Evolutionary conservation across 108 stramenopile genomes (phyloP).

Genomic region (Cyclotella cryptica): DNA sequence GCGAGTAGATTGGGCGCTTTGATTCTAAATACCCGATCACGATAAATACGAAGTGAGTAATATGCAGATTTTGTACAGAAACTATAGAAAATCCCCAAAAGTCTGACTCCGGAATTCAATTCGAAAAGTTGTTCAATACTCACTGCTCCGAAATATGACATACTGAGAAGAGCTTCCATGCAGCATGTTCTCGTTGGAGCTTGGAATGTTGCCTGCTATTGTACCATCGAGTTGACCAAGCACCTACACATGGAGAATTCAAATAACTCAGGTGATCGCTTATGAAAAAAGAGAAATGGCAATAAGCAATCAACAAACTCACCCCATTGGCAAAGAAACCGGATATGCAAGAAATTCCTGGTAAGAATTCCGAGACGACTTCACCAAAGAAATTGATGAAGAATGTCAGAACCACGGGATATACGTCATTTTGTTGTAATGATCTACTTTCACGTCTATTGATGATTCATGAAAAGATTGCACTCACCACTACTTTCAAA

Average conservation of each 20-base stretch:
- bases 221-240: slow-evolving; percentile 66
- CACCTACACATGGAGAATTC: slow-evolving; percentile 18
- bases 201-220: slow-evolving; percentile 19
- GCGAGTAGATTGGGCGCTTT: slow-evolving; percentile 70
- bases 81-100: background rate
- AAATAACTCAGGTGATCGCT: background rate
- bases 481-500: slow-evolving; percentile 61
- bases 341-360: slow-evolving; percentile 61
- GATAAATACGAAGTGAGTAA: background rate
- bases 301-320: background rate
- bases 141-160: slow-evolving; percentile 78
- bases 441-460: background rate
- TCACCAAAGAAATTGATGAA: background rate
- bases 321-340: slow-evolving; percentile 86
- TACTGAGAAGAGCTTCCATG: slow-evolving; percentile 78
- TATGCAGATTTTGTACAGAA: background rate
- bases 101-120: background rate
- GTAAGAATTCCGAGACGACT: slow-evolving; percentile 62
- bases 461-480: background rate
- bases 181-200: slow-evolving; percentile 50
- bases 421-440: background rate
- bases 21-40: slow-evolving; percentile 39
- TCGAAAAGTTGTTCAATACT: slow-evolving; percentile 28
- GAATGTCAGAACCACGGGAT: background rate
- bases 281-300: background rate